A percentile compares a stretch with the other conserved stretches of the same genome.
phyloP scores from a whole-genome alignment of 306 rosid species.

The Castanospermum australe region DNA sequence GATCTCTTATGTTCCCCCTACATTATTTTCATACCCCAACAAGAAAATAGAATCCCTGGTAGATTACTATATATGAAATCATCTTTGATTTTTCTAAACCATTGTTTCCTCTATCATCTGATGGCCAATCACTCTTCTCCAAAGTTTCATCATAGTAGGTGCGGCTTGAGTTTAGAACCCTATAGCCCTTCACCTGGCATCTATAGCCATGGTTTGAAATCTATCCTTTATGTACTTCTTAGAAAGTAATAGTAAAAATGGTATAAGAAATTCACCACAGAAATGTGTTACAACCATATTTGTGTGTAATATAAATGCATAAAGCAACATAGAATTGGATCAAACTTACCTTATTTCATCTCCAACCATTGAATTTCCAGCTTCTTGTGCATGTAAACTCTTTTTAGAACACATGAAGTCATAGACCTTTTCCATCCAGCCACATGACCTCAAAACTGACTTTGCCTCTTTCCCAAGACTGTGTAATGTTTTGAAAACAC shows the following conservation, averaged over 20 bases:
- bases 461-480: slow-evolving; percentile 47
- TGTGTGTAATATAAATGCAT: background rate
- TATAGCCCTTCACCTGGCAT: background rate
- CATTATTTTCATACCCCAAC: no score
- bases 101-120: no score
- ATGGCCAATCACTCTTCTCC: background rate
- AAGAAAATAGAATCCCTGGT: background rate
- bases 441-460: slow-evolving; percentile 53
- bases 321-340: background rate
- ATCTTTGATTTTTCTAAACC: no score
- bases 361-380: slow-evolving; percentile 15
- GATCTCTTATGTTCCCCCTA: no score
- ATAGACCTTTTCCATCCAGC: slow-evolving; percentile 48
- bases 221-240: background rate
- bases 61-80: background rate
- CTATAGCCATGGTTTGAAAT: background rate
- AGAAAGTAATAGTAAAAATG: background rate
- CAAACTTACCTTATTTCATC: slow-evolving; percentile 46
- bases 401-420: slow-evolving; percentile 52
- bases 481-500: background rate
- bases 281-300: background rate
- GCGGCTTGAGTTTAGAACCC: background rate
- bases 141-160: background rate
- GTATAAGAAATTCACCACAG: background rate
- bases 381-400: slow-evolving; percentile 36